Conservation (phyloP, 2,329 filamentous ascomycete species). For the Fusarium oligoseptatum region DNA sequence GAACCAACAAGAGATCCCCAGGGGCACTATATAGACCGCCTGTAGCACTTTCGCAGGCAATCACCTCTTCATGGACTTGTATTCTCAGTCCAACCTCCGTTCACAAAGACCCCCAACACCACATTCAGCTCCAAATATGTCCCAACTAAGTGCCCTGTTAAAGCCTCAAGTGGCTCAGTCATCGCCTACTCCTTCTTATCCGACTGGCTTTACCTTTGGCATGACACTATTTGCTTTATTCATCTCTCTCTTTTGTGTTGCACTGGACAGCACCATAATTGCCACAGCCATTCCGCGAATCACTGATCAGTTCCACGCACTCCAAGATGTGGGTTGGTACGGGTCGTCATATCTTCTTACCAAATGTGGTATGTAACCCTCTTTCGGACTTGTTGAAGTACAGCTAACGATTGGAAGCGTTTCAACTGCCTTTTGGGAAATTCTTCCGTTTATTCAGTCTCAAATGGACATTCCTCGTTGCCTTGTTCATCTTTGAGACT, state of each 20-base stretch:
- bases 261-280: background rate
- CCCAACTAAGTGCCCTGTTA: background rate
- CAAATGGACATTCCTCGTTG: slow-evolving; percentile 57
- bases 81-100: background rate
- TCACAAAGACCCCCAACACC: background rate
- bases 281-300: background rate
- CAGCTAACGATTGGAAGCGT: background rate
- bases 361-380: background rate
- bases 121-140: background rate
- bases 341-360: background rate
- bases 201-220: background rate
- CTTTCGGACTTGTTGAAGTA: background rate
- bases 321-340: slow-evolving; percentile 3
- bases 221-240: background rate
- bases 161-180: background rate
- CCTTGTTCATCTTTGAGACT: slow-evolving; percentile 62
- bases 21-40: background rate
- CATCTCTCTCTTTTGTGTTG: background rate
- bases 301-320: background rate
- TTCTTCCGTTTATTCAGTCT: slow-evolving; percentile 44
- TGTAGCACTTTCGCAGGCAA: background rate
- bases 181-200: background rate
- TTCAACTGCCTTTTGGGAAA: slow-evolving; percentile 48
- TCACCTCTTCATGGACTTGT: background rate
- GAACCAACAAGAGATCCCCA: background rate